phyloP scores from a whole-genome alignment of 2,329 filamentous ascomycete species.

The Colletotrichum shisoi region DNA sequence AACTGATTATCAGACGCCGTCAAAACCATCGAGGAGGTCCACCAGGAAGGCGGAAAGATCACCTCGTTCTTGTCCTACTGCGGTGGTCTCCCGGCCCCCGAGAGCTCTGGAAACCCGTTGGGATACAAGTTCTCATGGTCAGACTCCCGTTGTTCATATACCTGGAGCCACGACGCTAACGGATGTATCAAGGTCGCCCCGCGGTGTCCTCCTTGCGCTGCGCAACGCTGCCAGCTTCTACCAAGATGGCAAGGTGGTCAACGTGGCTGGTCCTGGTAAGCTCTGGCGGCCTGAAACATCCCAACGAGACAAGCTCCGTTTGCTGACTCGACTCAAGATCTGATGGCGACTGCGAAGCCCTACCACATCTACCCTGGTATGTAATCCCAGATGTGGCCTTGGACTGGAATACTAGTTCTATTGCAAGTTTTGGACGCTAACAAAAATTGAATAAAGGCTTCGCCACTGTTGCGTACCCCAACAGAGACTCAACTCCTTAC shows the following conservation, averaged over 20 bases:
- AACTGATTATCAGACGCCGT: slow-evolving; percentile 72
- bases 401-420: too few species aligned
- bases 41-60: slow-evolving; percentile 86
- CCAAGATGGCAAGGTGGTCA: slow-evolving; percentile 20
- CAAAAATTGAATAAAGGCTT: slow-evolving; percentile 50
- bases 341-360: slow-evolving; percentile 31
- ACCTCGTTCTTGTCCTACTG: slow-evolving; percentile 83
- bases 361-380: slow-evolving; percentile 30
- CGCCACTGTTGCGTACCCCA: slow-evolving; percentile 76
- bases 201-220: slow-evolving; percentile 7
- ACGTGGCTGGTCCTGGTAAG: slow-evolving; percentile 19
- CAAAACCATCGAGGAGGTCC: slow-evolving; percentile 86
- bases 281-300: not conserved
- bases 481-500: slow-evolving; percentile 72
- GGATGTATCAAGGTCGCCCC: not conserved
- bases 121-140: slow-evolving; percentile 14
- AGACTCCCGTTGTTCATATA: not conserved
- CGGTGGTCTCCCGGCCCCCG: slow-evolving; percentile 73
- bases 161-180: not conserved
- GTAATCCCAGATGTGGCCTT: not conserved
- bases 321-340: slow-evolving; percentile 8
- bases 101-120: slow-evolving; percentile 10
- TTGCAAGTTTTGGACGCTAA: not conserved
- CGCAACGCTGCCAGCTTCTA: slow-evolving; percentile 21
- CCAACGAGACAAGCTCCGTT: not conserved